Evolutionary conservation across 2,329 filamentous ascomycete genomes (phyloP).

Genomic region (Hypoxylon rubiginosum): DNA sequence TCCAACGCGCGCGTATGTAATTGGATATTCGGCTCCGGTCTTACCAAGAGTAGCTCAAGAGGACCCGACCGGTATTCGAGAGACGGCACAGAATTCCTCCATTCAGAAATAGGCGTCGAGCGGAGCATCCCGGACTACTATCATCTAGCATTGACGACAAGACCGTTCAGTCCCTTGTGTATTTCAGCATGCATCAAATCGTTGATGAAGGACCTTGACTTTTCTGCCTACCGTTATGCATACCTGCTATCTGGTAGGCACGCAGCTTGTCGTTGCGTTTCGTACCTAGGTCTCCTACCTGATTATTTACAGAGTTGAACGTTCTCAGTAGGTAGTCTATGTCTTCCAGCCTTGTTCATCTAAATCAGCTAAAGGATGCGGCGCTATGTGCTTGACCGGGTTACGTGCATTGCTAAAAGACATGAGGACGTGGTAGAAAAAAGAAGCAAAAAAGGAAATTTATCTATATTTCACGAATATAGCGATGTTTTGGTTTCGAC

Average conservation of each 20-base stretch:
- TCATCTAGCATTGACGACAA: conserved; percentile 11
- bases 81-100: neutral
- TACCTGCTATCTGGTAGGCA: neutral
- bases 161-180: neutral
- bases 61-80: no score
- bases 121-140: neutral
- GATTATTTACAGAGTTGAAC: neutral
- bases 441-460: conserved; percentile 7
- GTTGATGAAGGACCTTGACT: neutral
- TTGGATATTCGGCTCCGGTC: neutral
- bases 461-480: neutral
- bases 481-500: neutral
- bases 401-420: conserved; percentile 6
- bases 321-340: neutral
- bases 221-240: neutral
- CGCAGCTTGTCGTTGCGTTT: neutral
- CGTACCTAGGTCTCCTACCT: neutral
- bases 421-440: neutral
- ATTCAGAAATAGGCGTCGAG: neutral
- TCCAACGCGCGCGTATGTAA: neutral
- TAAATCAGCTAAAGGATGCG: conserved; percentile 4
- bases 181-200: neutral
- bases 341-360: neutral
- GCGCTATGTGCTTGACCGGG: neutral
- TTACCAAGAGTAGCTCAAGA: neutral